Percentiles rank a stretch among this genome's conserved stretches.
Evolutionary conservation across 441 rosid species (phyloP).

Genomic region (Breynia disticha): DNA sequence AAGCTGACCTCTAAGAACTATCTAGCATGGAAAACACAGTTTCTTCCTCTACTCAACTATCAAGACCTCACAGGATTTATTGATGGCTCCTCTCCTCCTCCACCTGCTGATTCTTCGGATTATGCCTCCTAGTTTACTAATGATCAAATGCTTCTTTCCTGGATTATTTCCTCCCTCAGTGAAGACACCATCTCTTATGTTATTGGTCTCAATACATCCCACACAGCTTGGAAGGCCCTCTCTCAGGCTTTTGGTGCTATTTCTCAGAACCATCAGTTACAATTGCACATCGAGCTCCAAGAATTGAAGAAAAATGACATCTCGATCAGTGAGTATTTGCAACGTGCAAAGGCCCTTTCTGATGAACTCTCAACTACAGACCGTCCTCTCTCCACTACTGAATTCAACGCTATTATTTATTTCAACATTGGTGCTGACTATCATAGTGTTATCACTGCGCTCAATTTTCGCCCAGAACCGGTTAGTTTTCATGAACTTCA

Average conservation of each 20-base stretch:
- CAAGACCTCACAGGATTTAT: too few relatives aligned
- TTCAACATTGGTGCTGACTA: background rate
- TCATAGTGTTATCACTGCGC: background rate
- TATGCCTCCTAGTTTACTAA: background rate
- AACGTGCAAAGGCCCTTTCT: background rate
- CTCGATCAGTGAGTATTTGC: background rate
- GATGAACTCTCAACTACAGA: background rate
- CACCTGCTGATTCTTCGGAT: background rate
- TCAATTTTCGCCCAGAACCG: background rate
- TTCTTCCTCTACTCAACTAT: too few relatives aligned
- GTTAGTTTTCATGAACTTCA: background rate
- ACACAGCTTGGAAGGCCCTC: background rate
- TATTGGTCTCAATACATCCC: background rate
- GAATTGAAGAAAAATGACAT: background rate
- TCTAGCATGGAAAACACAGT: too few relatives aligned
- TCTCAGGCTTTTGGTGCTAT: background rate
- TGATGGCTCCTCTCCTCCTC: background rate
- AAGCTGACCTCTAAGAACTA: too few relatives aligned
- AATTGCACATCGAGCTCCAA: background rate
- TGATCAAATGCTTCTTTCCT: background rate
- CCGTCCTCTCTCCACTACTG: background rate
- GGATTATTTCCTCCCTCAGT: background rate
- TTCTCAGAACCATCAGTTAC: background rate
- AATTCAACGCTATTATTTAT: constrained; percentile 1
- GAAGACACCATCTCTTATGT: background rate